phyloP scores from a whole-genome alignment of 2,329 filamentous ascomycete species.

The Phymatotrichopsis omnivora region DNA sequence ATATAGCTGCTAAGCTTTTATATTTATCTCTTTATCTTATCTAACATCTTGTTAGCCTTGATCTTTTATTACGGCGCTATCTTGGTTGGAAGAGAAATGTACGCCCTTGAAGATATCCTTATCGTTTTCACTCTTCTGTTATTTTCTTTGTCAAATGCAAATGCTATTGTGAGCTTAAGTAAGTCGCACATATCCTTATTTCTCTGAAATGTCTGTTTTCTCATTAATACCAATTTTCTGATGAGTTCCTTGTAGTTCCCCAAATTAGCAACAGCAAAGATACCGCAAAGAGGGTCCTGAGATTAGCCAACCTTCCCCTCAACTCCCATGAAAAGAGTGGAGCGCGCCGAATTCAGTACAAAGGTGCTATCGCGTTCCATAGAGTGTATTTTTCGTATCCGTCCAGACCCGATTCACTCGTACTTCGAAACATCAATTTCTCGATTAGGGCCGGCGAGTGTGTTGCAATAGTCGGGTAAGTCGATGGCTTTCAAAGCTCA shows the following conservation, averaged over 20 bases:
- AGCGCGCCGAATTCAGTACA: constrained; percentile 27
- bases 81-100: constrained; percentile 46
- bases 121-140: constrained; percentile 72
- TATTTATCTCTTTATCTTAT: background rate
- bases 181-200: too few species aligned
- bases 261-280: constrained; percentile 67
- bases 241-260: constrained; percentile 46
- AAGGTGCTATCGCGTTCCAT: constrained; percentile 48
- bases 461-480: constrained; percentile 55
- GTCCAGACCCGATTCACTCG: constrained; percentile 41
- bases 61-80: constrained; percentile 74
- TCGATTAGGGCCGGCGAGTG: constrained; percentile 52
- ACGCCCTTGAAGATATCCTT: constrained; percentile 50
- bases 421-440: constrained; percentile 58
- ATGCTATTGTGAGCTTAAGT: constrained; percentile 56
- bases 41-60: constrained; percentile 42
- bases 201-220: too few species aligned
- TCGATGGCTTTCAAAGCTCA: too few species aligned
- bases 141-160: constrained; percentile 68
- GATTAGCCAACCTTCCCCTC: constrained; percentile 52
- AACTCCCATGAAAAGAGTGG: constrained; percentile 51
- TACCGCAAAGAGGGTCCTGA: constrained; percentile 61
- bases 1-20: background rate
- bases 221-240: too few species aligned
- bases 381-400: constrained; percentile 65